A percentile compares a stretch with the other conserved stretches of the same genome.
These are phyloP conservation scores for Globisporangium uncinulatum DNA, from an alignment of 352 stramenopile species.

Conservation along the genomic window DNA sequence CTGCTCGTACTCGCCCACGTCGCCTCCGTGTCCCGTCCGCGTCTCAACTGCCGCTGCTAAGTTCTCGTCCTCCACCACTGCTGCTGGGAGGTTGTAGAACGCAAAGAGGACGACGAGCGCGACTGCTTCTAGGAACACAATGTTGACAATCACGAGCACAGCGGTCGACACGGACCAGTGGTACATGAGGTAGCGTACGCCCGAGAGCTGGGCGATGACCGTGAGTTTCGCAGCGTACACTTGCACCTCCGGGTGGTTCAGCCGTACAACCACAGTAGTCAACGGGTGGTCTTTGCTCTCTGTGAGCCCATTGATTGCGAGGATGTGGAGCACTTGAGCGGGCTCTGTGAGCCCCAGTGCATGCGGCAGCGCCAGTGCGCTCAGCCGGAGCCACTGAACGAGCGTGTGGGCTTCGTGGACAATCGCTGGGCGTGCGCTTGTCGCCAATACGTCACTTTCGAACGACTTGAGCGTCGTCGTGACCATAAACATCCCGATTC, in stretches of 20 bases:
- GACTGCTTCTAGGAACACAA: constrained; percentile 66
- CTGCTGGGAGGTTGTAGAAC: constrained; percentile 44
- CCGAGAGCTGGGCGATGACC: constrained; percentile 76
- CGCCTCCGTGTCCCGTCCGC: background rate
- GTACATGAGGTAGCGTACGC: constrained; percentile 84
- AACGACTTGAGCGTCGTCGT: constrained; percentile 32
- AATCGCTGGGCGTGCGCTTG: constrained; percentile 51
- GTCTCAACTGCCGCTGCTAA: background rate
- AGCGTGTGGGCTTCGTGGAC: constrained; percentile 56
- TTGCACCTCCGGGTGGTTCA: constrained; percentile 71
- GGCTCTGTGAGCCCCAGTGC: constrained; percentile 50
- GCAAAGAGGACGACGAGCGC: constrained; percentile 61
- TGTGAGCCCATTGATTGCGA: constrained; percentile 62
- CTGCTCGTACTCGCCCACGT: constrained; percentile 18
- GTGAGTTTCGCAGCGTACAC: constrained; percentile 70
- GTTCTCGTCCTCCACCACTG: constrained; percentile 15
- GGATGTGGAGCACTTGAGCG: constrained; percentile 42
- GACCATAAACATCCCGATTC: constrained; percentile 80
- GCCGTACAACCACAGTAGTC: constrained; percentile 35
- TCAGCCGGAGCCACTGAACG: constrained; percentile 42
- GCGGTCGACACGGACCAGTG: constrained; percentile 75
- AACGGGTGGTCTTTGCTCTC: constrained; percentile 52
- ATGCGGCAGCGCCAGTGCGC: constrained; percentile 48
- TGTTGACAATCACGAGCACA: constrained; percentile 68
- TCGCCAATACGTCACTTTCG: constrained; percentile 26